Base-by-base conservation (phyloP, 2,329 filamentous ascomycete genomes). In the Fusarium verrucosum region DNA sequence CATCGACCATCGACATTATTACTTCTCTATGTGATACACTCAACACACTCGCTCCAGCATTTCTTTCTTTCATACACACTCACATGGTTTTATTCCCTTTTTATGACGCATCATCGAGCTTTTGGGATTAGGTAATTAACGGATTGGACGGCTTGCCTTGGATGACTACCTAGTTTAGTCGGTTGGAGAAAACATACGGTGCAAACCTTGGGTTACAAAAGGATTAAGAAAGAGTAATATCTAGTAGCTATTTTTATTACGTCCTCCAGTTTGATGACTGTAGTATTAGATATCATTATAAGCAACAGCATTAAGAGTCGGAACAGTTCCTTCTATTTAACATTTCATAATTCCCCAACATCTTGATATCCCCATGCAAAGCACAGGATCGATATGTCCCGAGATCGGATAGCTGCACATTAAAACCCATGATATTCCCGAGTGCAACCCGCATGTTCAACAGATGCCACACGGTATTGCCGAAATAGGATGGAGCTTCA, bases 381-480 rank as follows among this genome's bases (percentile, higher is more conserved):
- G 7, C 22, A 7, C 19, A 25, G 30, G 30, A 25, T 4, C 11
- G 45, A 40, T 42, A 43, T 20, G 33, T 38, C 38, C 57, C 45
- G 51, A 66, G 41, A 53, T n/a, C 11, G n/a, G 9, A 16, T 19
- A 14, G 11, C 50, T 53, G 38, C 38, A 50, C 26, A 38, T 38
- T 17, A 37, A 65, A 50, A 40, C 32, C 56, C 62, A 58, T 47
- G 50, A 16, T 57, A 66, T 66, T 66, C 33, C 62, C 51, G 62
- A 43, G 47, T 66, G 51, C 22, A 58, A 65, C 62, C 58, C 28
- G 38, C 38, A 47, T 42, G 22, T 43, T 45, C 47, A 55, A 25
- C 37, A 54, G 25, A 50, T 26, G 42, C 41, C 26, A 33, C 14
- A 20, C 44, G 58, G 62, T 43, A 66, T 56, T 66, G 43, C 62